phyloP scores from a whole-genome alignment of 2,329 filamentous ascomycete species.

The Leptographium radiaticola region DNA sequence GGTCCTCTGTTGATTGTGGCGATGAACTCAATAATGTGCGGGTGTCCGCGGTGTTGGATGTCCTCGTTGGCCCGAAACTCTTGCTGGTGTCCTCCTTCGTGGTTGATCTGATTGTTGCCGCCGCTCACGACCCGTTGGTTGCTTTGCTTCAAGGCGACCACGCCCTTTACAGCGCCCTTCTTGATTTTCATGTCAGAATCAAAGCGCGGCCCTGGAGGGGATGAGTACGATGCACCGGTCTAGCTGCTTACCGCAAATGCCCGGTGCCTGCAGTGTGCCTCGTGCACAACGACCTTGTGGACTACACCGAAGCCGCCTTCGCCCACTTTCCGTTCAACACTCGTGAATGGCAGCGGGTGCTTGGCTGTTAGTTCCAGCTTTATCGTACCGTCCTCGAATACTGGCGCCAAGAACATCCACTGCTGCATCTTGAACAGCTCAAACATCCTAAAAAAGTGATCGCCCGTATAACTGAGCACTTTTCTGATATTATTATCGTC shows the following conservation, averaged over 20 bases:
- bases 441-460: neutral
- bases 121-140: too few species aligned
- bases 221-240: neutral
- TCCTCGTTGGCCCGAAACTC: neutral
- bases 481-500: too few species aligned
- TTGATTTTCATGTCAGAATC: neutral
- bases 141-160: neutral
- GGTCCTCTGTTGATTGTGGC: neutral
- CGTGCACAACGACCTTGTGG: neutral
- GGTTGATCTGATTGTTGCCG: too few species aligned
- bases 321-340: neutral
- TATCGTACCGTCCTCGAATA: neutral
- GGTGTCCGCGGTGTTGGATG: neutral
- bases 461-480: too few species aligned
- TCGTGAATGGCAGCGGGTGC: neutral
- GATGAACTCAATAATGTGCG: neutral
- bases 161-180: neutral
- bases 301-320: neutral
- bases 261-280: neutral
- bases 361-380: neutral
- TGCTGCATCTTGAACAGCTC: neutral
- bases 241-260: neutral
- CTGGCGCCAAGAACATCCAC: neutral
- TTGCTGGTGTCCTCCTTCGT: neutral
- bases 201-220: too few species aligned